These are phyloP conservation scores for Sungouiozyma ichnusensis DNA, from an alignment of 805 yeast species.

Conservation along the genomic window DNA sequence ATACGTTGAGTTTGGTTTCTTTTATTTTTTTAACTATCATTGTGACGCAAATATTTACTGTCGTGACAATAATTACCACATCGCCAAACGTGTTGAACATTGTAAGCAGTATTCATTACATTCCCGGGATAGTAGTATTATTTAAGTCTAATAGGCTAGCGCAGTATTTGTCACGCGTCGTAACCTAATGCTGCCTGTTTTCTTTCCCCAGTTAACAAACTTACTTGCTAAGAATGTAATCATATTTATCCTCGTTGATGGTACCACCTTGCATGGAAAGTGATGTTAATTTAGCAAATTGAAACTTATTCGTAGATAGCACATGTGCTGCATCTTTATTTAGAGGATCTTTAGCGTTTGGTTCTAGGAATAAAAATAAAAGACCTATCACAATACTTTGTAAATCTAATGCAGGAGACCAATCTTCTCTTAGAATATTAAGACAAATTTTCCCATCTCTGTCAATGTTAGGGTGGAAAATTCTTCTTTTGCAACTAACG, in stretches of 20 bases:
- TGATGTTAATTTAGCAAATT: constrained; percentile 48
- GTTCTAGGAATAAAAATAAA: constrained; percentile 76
- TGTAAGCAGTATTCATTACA: no score
- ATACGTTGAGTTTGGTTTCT: neutral
- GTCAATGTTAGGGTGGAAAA: constrained; percentile 93
- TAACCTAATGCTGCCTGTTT: no score
- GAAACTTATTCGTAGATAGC: constrained; percentile 34
- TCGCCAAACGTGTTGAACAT: no score
- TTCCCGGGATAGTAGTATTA: no score
- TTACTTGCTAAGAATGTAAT: constrained; percentile 34
- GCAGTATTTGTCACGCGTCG: no score
- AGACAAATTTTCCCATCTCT: constrained; percentile 83
- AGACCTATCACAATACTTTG: constrained; percentile 78
- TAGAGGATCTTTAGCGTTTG: constrained; percentile 85
- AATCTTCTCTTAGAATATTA: constrained; percentile 85
- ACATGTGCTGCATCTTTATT: constrained; percentile 80
- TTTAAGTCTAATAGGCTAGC: no score
- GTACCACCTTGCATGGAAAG: constrained; percentile 64
- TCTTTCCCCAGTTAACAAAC: neutral
- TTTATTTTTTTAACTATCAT: neutral
- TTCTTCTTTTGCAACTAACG: constrained; percentile 56
- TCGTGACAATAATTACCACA: neutral
- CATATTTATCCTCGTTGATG: constrained; percentile 50
- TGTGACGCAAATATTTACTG: neutral
- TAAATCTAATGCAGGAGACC: constrained; percentile 87